Evolutionary conservation across 208 protist species (phyloP), one percentile per base, ranked within the genome.

Genomic region (Leptomonas pyrrhocoris): DNA sequence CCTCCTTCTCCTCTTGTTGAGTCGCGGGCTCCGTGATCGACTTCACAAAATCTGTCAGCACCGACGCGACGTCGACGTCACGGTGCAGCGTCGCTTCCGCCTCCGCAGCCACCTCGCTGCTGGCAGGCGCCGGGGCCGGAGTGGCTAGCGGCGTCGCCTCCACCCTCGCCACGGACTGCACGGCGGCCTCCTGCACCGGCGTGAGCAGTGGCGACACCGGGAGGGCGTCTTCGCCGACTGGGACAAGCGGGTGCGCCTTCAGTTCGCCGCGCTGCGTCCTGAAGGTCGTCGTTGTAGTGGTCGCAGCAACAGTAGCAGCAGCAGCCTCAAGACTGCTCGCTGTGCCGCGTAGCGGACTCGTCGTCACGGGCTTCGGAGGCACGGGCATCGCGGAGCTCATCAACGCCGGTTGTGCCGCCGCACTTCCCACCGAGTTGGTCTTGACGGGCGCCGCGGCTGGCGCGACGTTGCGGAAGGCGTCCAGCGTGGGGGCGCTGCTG

Each of bases 351-450:
- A 79, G 62, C 25, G 82, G 78, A 42, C 79, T 87, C 25, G 65
- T 69, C 23, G 74, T 79, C 31, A 86, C 48, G 4, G 84, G 80
- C 56, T 74, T 76, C 19, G 84, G 79, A 16, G 84, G 73, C 46
- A 70, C 67, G 13, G 74, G 60, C 16, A 54, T 31, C 40, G 49
- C 19, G 16, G 45, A 49, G 42, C 50, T 55, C 28, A 56, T 34
- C 49, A 42, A 23, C 28, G 50, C 19, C 43, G 55, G 16, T 11
- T 36, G 43, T 30, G 21, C 34, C 43, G 31, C 30, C 31, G 51
- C 54, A 5, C 23, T 58, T 36, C 64, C 67, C n/a, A 60, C 30
- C 16, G 48, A 43, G 43, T 30, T 68, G 53, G 61, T 50, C 36
- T 27, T n/a, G 36, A 57, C 31, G 19, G 63, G 60, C 18, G 50